Evolutionary conservation across 495 filamentous ascomycete genomes (phyloP).

Genomic region (Neurospora sp.): DNA sequence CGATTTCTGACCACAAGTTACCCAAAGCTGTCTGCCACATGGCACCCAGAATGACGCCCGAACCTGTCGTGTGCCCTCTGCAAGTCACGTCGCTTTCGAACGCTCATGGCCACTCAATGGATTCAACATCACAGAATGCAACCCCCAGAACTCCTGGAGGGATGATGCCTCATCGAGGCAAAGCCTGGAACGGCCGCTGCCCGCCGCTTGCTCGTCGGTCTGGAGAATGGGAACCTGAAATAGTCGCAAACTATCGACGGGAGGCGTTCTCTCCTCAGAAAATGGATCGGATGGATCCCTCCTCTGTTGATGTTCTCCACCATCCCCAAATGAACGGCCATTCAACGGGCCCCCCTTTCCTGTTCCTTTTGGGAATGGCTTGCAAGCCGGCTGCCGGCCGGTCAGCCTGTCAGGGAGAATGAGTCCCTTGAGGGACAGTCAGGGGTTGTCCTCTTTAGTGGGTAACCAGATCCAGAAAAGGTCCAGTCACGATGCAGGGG

Average conservation of each 20-base stretch:
- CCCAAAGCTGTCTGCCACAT: conserved; percentile 3
- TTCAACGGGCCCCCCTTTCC: not conserved
- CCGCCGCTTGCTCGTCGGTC: not conserved
- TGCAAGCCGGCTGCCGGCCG: not conserved
- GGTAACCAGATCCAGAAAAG: not conserved
- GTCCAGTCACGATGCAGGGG: not conserved
- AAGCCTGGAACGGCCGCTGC: not conserved
- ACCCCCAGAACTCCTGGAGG: not conserved
- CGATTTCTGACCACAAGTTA: conserved; percentile 2
- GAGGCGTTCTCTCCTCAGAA: not conserved
- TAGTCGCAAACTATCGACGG: not conserved
- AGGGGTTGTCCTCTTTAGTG: not conserved
- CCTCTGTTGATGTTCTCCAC: not conserved
- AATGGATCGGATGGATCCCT: not conserved
- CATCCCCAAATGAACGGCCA: not conserved
- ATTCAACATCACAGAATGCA: not conserved
- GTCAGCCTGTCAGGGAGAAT: not conserved
- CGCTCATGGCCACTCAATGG: not conserved
- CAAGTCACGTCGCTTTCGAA: not conserved
- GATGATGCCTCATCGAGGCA: not conserved
- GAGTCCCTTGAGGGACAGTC: not conserved
- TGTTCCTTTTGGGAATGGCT: not conserved
- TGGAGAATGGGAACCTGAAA: not conserved
- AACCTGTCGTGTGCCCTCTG: not conserved
- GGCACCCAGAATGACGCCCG: not conserved